A percentile compares a stretch with the other conserved stretches of the same genome.
Conservation (phyloP, 371 early-diverging fungal species). For the Saksenaea oblongispora region DNA sequence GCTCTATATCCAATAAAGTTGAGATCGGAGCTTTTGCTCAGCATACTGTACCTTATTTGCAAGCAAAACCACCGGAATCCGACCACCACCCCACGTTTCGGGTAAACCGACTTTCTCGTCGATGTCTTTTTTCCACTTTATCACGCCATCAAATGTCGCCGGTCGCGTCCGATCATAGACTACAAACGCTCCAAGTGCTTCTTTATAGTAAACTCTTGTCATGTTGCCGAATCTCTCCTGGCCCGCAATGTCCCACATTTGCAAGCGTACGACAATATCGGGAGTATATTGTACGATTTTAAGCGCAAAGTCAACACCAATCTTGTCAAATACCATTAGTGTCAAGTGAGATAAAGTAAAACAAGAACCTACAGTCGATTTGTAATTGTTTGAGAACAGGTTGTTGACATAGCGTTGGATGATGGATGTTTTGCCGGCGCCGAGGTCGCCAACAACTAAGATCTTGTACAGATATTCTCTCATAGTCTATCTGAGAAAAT, state of each 20-base stretch:
- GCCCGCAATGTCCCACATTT: constrained; percentile 76
- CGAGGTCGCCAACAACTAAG: constrained; percentile 73
- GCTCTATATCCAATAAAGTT: constrained; percentile 17
- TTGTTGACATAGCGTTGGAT: constrained; percentile 64
- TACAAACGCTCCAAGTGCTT: constrained; percentile 65
- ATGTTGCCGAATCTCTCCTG: constrained; percentile 71
- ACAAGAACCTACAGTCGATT: constrained; percentile 57
- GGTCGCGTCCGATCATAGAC: constrained; percentile 70
- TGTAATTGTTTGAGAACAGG: constrained; percentile 62
- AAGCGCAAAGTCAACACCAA: constrained; percentile 80
- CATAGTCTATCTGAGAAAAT: no score
- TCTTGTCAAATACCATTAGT: constrained; percentile 26
- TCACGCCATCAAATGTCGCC: constrained; percentile 60
- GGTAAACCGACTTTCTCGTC: constrained; percentile 49
- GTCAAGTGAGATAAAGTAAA: no score
- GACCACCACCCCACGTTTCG: constrained; percentile 34
- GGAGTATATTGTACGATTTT: constrained; percentile 64
- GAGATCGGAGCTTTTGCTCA: neutral
- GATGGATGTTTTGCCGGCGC: constrained; percentile 70
- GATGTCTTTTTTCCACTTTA: constrained; percentile 61
- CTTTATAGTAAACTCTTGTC: constrained; percentile 71
- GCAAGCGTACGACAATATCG: constrained; percentile 53
- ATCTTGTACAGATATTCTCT: constrained; percentile 61
- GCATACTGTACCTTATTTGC: constrained; percentile 45
- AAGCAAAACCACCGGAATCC: constrained; percentile 47